phyloP scores from a whole-genome alignment of 2,329 filamentous ascomycete species.

The Diaporthe vexans region DNA sequence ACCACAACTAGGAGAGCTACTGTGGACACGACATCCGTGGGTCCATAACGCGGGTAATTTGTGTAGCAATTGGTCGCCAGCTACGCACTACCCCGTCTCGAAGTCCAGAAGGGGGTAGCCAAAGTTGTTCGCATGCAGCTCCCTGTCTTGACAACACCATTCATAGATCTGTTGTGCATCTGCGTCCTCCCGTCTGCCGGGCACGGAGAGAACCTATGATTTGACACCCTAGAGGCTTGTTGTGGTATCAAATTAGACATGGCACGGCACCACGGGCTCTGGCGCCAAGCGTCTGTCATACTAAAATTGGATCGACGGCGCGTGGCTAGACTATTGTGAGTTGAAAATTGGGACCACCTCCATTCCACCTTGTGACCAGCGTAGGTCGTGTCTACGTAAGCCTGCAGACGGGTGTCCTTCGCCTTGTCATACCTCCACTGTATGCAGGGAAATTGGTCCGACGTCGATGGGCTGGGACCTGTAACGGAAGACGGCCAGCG shows the following conservation, averaged over 20 bases:
- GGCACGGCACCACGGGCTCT: neutral
- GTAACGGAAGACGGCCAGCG: neutral
- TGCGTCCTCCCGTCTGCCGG: neutral
- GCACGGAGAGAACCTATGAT: neutral
- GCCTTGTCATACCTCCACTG: neutral
- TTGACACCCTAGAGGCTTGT: neutral
- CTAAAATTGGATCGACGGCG: neutral
- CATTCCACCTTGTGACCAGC: neutral
- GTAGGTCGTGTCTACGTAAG: neutral
- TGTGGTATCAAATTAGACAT: conserved; percentile 20
- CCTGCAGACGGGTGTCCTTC: neutral
- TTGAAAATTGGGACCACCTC: conserved; percentile 12
- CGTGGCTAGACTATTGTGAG: conserved; percentile 2
- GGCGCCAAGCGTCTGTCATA: neutral
- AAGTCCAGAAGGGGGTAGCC: neutral
- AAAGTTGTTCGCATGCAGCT: neutral
- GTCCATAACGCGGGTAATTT: neutral
- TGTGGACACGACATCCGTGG: conserved; percentile 15
- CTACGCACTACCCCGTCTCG: neutral
- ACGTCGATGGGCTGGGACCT: neutral
- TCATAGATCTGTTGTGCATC: neutral
- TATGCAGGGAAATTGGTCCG: conserved; percentile 10
- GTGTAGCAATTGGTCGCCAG: neutral
- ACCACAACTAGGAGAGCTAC: neutral
- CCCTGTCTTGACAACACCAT: neutral